Evolutionary conservation across 78 protist species (phyloP).

Genomic region (Monosiga brevicollis): DNA sequence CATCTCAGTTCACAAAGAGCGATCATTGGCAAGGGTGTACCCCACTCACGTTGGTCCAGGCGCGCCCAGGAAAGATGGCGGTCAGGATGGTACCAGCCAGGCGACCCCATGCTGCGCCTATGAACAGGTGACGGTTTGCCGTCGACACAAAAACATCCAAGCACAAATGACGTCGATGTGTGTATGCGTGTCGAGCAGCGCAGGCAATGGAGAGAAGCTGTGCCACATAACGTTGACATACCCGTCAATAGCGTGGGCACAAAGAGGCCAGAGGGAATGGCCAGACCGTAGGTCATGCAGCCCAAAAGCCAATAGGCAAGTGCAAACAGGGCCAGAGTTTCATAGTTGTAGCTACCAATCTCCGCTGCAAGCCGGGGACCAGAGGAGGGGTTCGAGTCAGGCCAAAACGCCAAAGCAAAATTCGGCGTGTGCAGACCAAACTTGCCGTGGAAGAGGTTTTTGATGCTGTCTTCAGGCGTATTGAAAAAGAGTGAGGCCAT

Average conservation of each 20-base stretch:
- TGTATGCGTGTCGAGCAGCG: too few relatives aligned
- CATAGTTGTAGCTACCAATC: background rate
- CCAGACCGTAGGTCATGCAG: constrained; percentile 59
- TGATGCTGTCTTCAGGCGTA: constrained; percentile 16
- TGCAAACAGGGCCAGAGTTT: constrained; percentile 41
- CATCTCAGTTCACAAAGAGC: too few relatives aligned
- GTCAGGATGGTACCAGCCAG: constrained; percentile 36
- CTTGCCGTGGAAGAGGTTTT: constrained; percentile 7
- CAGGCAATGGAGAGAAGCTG: too few relatives aligned
- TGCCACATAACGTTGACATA: too few relatives aligned
- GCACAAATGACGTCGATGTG: too few relatives aligned
- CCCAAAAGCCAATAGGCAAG: constrained; percentile 44
- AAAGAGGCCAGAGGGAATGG: constrained; percentile 71
- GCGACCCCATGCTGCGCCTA: constrained; percentile 81
- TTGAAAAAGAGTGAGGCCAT: constrained; percentile 8
- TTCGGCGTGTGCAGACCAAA: background rate
- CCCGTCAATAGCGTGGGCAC: constrained; percentile 81
- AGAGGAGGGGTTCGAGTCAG: background rate
- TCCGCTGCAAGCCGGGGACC: background rate
- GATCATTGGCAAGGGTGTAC: too few relatives aligned
- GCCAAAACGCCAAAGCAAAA: background rate
- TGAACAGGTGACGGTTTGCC: too few relatives aligned
- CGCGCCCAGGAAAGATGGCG: background rate
- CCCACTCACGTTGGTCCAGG: constrained; percentile 21
- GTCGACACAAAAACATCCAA: too few relatives aligned